phyloP scores from a whole-genome alignment of 2,329 filamentous ascomycete genomes.

The Fusarium sp. region DNA sequence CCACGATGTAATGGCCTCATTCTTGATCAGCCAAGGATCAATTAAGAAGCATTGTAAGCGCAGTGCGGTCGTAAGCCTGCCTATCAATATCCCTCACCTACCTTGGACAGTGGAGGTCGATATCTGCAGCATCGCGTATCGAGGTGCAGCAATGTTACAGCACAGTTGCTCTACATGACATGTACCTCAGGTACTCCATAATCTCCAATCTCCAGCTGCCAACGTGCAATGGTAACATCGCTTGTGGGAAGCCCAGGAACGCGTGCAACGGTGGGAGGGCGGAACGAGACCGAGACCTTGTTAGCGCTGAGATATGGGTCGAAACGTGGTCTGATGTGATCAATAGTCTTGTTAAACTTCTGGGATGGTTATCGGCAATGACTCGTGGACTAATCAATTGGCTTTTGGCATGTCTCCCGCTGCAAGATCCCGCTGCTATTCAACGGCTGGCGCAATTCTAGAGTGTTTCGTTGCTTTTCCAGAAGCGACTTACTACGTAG shows the following conservation, averaged over 20 bases:
- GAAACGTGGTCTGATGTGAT: conserved; percentile 19
- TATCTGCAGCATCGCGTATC: conserved; percentile 22
- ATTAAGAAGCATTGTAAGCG: neutral
- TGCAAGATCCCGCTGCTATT: conserved; percentile 31
- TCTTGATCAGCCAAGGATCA: conserved; percentile 33
- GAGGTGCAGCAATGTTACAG: conserved; percentile 1
- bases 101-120: neutral
- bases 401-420: neutral
- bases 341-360: neutral
- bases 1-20: conserved; percentile 32
- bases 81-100: conserved; percentile 3
- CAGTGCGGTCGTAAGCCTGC: neutral
- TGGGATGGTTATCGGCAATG: neutral
- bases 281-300: conserved; percentile 26
- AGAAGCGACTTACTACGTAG: conserved; percentile 5
- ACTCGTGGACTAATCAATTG: neutral
- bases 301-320: conserved; percentile 11
- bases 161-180: too few relatives aligned
- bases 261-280: neutral
- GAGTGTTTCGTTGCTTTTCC: conserved; percentile 14
- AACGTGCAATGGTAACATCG: conserved; percentile 23
- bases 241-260: conserved; percentile 3
- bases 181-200: too few relatives aligned
- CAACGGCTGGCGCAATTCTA: conserved; percentile 5
- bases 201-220: too few relatives aligned